Evolutionary conservation across 2,329 filamentous ascomycete genomes (phyloP).

Genomic region (Lasiodiplodia sp.): DNA sequence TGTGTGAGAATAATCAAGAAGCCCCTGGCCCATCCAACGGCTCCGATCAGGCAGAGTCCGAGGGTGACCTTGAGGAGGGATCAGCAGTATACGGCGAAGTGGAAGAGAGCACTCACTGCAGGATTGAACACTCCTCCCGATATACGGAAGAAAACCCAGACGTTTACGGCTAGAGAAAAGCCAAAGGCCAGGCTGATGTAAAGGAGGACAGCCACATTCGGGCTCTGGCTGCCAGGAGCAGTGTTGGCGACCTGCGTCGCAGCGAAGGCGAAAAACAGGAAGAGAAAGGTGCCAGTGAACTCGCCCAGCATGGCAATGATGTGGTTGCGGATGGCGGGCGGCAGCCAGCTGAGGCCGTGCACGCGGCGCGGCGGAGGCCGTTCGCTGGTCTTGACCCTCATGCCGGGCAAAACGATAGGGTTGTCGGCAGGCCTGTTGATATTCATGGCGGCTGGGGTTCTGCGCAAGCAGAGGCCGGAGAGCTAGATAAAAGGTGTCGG

Average conservation of each 20-base stretch:
- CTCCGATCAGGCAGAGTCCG: conserved; percentile 57
- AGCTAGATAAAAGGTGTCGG: conserved; percentile 14
- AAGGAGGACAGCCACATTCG: conserved; percentile 45
- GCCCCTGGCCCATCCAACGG: conserved; percentile 54
- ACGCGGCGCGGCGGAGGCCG: conserved; percentile 48
- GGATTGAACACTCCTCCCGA: conserved; percentile 49
- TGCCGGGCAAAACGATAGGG: conserved; percentile 49
- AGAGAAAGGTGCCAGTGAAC: conserved; percentile 51
- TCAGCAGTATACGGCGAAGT: background rate
- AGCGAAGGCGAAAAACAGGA: conserved; percentile 51
- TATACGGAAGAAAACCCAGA: conserved; percentile 55
- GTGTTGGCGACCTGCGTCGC: conserved; percentile 53
- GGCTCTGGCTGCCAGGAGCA: conserved; percentile 39
- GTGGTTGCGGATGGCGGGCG: conserved; percentile 52
- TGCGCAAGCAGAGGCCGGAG: background rate
- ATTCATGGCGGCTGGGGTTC: conserved; percentile 45
- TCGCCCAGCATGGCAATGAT: conserved; percentile 56
- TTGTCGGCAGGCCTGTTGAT: conserved; percentile 44
- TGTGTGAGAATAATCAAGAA: conserved; percentile 54
- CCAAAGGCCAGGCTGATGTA: conserved; percentile 53
- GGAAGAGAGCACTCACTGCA: conserved; percentile 35
- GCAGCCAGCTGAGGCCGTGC: conserved; percentile 51
- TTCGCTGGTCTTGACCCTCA: conserved; percentile 46
- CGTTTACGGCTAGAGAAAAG: conserved; percentile 54
- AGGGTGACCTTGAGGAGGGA: conserved; percentile 49